Conservation (phyloP, 2,329 filamentous ascomycete species). For the Fusarium decemcellulare region DNA sequence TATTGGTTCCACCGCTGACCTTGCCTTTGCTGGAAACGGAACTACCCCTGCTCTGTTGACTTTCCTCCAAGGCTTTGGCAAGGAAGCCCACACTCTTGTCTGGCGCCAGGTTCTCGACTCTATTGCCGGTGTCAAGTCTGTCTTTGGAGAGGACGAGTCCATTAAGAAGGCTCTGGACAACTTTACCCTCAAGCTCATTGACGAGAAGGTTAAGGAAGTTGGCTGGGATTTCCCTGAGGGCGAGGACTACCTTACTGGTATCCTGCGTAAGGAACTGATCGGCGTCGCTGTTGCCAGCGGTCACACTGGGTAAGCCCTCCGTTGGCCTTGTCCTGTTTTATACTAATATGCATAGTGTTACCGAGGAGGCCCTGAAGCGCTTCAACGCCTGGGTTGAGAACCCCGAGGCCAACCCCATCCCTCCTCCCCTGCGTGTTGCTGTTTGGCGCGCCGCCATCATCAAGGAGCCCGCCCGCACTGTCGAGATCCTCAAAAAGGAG, state of each 20-base stretch:
- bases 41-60: conserved; percentile 86
- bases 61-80: conserved; percentile 86
- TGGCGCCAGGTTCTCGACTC: conserved; percentile 89
- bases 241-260: conserved; percentile 86
- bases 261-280: conserved; percentile 88
- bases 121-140: conserved; percentile 82
- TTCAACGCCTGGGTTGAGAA: conserved; percentile 87
- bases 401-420: conserved; percentile 76
- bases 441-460: conserved; percentile 86
- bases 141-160: conserved; percentile 83
- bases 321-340: neutral
- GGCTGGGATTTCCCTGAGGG: conserved; percentile 86
- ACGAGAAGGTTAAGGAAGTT: conserved; percentile 80
- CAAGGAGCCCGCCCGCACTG: conserved; percentile 75
- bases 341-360: conserved; percentile 64
- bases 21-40: conserved; percentile 89
- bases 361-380: conserved; percentile 80
- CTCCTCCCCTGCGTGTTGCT: conserved; percentile 84
- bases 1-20: conserved; percentile 88
- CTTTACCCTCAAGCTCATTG: conserved; percentile 84
- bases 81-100: conserved; percentile 88
- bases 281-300: conserved; percentile 80
- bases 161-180: conserved; percentile 81
- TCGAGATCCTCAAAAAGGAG: conserved; percentile 85
- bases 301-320: conserved; percentile 75